phyloP scores from a whole-genome alignment of 371 early-diverging fungal species.

The Mortierella sp. region DNA sequence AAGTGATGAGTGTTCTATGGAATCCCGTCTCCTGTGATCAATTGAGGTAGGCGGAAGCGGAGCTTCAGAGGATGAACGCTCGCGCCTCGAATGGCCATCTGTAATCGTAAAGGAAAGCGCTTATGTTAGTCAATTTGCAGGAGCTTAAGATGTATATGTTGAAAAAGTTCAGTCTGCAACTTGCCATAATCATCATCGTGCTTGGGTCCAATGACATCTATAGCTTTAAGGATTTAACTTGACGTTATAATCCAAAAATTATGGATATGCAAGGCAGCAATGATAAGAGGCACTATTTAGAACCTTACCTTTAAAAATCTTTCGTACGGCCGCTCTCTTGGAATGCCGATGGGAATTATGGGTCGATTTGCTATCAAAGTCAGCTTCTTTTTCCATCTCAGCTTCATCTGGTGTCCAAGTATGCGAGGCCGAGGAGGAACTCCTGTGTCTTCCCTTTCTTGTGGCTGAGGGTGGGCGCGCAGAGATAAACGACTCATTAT shows the following conservation, averaged over 20 bases:
- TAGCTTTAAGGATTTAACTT: not conserved
- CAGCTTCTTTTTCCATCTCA: constrained; percentile 19
- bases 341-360: constrained; percentile 9
- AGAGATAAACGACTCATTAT: constrained; percentile 47
- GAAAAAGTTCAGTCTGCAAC: not conserved
- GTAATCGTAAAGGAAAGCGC: not conserved
- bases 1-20: not conserved
- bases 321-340: constrained; percentile 22
- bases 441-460: constrained; percentile 31
- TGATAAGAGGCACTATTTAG: too few species aligned
- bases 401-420: constrained; percentile 34
- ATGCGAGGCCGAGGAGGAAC: constrained; percentile 22
- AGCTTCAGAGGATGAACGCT: constrained; percentile 33
- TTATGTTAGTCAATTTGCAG: not conserved
- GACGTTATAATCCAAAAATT: not conserved
- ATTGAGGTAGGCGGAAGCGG: constrained; percentile 29
- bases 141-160: too few species aligned
- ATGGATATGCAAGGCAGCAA: not conserved
- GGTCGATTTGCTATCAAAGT: not conserved
- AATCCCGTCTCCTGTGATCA: constrained; percentile 15
- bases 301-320: constrained; percentile 21
- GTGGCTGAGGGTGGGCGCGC: constrained; percentile 31
- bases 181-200: not conserved
- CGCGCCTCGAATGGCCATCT: constrained; percentile 15
- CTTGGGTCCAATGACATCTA: not conserved